These are phyloP conservation scores for Aspergillus costaricaensis DNA, from an alignment of 2,329 filamentous ascomycete species.

Conservation along the genomic window DNA sequence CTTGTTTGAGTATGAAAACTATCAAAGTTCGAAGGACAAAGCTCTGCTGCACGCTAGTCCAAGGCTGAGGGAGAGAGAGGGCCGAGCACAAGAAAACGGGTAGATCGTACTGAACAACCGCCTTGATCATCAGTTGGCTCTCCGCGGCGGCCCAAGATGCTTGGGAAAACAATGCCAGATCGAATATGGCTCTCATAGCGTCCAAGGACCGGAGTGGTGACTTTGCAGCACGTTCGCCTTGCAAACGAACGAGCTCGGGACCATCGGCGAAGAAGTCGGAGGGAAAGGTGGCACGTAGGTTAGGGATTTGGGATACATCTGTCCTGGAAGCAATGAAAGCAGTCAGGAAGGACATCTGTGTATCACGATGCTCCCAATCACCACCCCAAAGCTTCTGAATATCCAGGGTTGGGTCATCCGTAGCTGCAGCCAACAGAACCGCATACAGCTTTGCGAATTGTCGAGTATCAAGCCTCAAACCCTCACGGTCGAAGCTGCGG, in stretches of 20 bases:
- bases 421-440: conserved; percentile 72
- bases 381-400: conserved; percentile 91
- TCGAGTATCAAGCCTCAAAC: conserved; percentile 70
- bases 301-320: conserved; percentile 81
- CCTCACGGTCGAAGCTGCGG: conserved; percentile 75
- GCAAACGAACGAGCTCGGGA: conserved; percentile 60
- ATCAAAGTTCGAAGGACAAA: conserved; percentile 63
- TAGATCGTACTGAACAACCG: conserved; percentile 58
- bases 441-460: conserved; percentile 84
- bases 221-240: conserved; percentile 69
- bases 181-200: conserved; percentile 70
- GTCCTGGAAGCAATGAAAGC: conserved; percentile 79
- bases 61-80: conserved; percentile 51
- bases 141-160: conserved; percentile 59
- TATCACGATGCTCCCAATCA: conserved; percentile 78
- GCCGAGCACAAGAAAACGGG: conserved; percentile 55
- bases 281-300: conserved; percentile 75
- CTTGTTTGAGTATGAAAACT: conserved; percentile 77
- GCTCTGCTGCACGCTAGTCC: conserved; percentile 51
- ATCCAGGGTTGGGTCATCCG: conserved; percentile 66
- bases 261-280: conserved; percentile 63
- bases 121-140: conserved; percentile 59
- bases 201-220: conserved; percentile 88
- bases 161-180: conserved; percentile 61
- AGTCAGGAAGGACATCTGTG: conserved; percentile 90